Conservation (phyloP, 306 rosid species). For the Inga leiocalycina region DNA sequence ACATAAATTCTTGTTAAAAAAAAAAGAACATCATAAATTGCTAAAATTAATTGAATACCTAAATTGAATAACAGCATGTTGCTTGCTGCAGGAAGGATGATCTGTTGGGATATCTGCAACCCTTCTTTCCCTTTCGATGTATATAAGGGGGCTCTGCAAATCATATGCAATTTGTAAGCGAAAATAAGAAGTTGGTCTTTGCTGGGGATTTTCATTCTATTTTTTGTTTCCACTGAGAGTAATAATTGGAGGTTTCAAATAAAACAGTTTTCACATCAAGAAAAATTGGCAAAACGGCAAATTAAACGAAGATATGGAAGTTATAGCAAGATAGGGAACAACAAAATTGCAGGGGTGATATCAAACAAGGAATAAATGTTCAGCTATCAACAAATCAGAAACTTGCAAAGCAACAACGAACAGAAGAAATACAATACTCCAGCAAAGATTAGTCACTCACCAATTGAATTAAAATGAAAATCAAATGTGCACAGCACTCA, state of each 20-base stretch:
- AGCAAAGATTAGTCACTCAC: too few species aligned
- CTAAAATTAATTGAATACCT: constrained; percentile 55
- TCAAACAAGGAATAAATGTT: not conserved
- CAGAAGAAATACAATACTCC: too few species aligned
- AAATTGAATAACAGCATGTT: constrained; percentile 92
- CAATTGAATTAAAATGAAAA: too few species aligned
- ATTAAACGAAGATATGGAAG: not conserved
- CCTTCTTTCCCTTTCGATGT: constrained; percentile 47
- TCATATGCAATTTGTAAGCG: constrained; percentile 36
- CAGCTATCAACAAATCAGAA: not conserved
- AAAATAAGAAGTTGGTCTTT: not conserved
- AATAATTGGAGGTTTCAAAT: not conserved
- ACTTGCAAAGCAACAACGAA: too few species aligned
- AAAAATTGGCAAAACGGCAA: too few species aligned
- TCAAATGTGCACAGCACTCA: too few species aligned
- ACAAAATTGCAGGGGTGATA: not conserved
- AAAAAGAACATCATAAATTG: constrained; percentile 13
- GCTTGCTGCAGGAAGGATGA: constrained; percentile 99
- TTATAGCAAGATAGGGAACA: constrained; percentile 9
- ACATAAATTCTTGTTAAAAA: too few species aligned
- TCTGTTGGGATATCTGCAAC: constrained; percentile 60
- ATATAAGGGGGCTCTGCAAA: constrained; percentile 86
- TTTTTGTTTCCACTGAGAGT: constrained; percentile 1
- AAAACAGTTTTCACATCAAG: not conserved
- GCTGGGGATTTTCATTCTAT: constrained; percentile 19